Base-by-base conservation (phyloP, 306 rosid genomes). In the Hippophae tibetana region DNA sequence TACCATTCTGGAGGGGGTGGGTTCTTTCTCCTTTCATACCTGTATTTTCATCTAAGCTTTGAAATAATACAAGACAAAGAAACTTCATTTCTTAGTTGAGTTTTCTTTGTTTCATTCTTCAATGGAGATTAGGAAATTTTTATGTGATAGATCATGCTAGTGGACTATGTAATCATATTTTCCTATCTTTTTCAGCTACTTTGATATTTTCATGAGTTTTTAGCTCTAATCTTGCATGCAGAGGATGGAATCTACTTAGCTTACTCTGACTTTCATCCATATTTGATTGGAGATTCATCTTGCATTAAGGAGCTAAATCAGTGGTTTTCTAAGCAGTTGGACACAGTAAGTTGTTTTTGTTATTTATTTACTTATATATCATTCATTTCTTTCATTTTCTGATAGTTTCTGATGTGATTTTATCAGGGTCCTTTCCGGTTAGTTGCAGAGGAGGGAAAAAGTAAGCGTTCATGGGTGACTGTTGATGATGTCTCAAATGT, bases 391-490 rank as follows among this genome's bases (percentile, higher is more conserved):
- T 46, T 48, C 12, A 13, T 66, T 38, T 25, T 48, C 72, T 52
- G 27, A 31, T 58, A 43, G 14, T 61, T 18, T 55, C 40, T 13
- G 9, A 44, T 5, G 38, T 50, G 18, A 42, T 62, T 13, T 47
- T 64, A 62, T 55, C 68, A 92, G 99, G 99, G 96, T 69, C 99
- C 96, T 61, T 92, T 88, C 45, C 85, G 96, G 49, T 85, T 92
- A 64, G 99, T 92, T 63, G 99, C 86, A 26, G 99, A 92, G 81
- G 97, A 90, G 80, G 99, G 99, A 12, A 92, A 88, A 70, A 81
- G 93, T 45, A 92, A 92, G 76, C 87, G 99, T 68, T 88, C 99
- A 42, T 87, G 99, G 96, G 90, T 92, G 61, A 92, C 84, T 82
- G 90, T 92, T 72, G 99, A 92, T 69, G 95, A 88, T 74, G 70